Evolutionary conservation across 805 yeast genomes (phyloP), one percentile per base, ranked within the genome.

Genomic region (Candida sithepensis): DNA sequence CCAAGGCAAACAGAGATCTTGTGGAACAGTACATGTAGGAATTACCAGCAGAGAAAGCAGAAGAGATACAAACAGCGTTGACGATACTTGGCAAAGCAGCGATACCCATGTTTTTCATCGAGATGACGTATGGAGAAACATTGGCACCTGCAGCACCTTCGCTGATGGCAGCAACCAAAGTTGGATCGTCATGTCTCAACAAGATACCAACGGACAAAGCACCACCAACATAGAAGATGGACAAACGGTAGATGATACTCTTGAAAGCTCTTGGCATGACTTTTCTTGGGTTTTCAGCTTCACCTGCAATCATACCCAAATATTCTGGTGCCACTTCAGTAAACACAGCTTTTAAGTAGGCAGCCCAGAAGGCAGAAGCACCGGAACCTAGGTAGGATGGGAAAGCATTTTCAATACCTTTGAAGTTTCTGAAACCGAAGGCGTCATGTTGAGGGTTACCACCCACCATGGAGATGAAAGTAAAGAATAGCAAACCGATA

Each of bases 11-110:
- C 19, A 85, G 68, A 12, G 63, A 58, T 56, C 77, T 60, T 7
- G 88, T 76, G 0, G 89, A 80, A 49, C 87, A 79, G 60, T 77
- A 85, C 16, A 84, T 77, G 61, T 81, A 82, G 5, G 89, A 83
- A 66, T 86, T 85, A 42, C 92, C 95, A 2, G 92, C 88, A 32
- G 88, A 81, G 52, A 85, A 82, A 0, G 90, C 86, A 4, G 90
- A 76, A 6, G 85, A 72, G 45, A 88, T 71, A 41, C 88, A 72
- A 21, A 85, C 78, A 2, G 81, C 91, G 63, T 88, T 88, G 49
- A 88, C 86, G 47, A 88, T 71, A 58, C 82, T 78, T 32, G 92
- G 91, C 42, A 87, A 71, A 0, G 74, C 80, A 36, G 69, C 75
- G 47, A 87, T 84, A 2, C 78, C 75, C 56, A 86, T 66, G 49